phyloP scores from a whole-genome alignment of 73 alveolate species.

The Uronychia binucleata region DNA sequence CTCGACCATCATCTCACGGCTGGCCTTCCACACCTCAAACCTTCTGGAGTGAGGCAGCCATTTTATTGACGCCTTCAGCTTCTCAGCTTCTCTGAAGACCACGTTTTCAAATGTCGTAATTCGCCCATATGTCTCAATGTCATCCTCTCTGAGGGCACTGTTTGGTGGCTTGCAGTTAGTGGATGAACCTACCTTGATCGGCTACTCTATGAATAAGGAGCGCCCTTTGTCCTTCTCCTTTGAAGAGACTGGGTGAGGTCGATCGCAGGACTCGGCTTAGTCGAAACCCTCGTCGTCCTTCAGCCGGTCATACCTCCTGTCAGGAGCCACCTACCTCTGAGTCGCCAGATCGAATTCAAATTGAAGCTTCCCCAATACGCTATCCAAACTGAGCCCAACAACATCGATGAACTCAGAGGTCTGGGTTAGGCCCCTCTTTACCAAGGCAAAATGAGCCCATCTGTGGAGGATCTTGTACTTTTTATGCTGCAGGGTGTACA shows the following conservation, averaged over 20 bases:
- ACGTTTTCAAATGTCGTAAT: conserved; percentile 21
- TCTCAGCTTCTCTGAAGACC: conserved; percentile 31
- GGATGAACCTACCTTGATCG: too few species aligned
- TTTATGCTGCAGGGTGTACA: conserved; percentile 45
- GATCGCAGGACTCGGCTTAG: background rate
- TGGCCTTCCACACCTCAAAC: conserved; percentile 37
- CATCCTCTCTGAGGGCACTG: conserved; percentile 26
- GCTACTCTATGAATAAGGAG: conserved; percentile 28
- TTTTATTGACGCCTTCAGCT: conserved; percentile 26
- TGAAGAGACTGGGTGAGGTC: conserved; percentile 47
- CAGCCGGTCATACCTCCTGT: conserved; percentile 37
- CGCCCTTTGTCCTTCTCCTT: conserved; percentile 30
- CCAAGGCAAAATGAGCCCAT: conserved; percentile 72
- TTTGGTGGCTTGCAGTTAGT: background rate
- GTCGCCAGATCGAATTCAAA: conserved; percentile 42
- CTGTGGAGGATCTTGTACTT: conserved; percentile 54
- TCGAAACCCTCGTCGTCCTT: conserved; percentile 36
- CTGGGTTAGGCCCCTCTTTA: conserved; percentile 12
- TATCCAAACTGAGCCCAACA: conserved; percentile 45
- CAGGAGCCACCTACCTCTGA: conserved; percentile 9
- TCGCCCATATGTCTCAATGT: conserved; percentile 33
- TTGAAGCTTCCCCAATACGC: conserved; percentile 36
- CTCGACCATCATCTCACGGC: conserved; percentile 31
- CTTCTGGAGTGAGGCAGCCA: conserved; percentile 48
- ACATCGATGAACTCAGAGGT: conserved; percentile 57